A percentile compares a stretch with the other conserved stretches of the same genome.
Conservation (phyloP, 352 stramenopile species). For the Phytophthora ramorum region DNA sequence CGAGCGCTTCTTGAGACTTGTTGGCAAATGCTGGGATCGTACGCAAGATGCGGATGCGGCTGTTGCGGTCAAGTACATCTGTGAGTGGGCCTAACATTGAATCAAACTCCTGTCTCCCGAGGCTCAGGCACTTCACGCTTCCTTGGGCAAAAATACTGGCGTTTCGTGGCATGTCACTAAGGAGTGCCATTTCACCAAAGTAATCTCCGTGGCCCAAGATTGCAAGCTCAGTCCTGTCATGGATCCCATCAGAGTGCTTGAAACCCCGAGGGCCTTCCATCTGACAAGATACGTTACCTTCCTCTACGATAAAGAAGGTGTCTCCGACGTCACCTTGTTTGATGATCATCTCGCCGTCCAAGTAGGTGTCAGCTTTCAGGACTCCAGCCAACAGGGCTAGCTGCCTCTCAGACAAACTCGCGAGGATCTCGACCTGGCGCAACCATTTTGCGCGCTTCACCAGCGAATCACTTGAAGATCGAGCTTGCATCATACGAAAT, state of each 20-base stretch:
- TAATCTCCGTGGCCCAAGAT: constrained; percentile 79
- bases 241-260: constrained; percentile 20
- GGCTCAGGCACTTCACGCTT: constrained; percentile 70
- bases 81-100: constrained; percentile 79
- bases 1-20: constrained; percentile 69
- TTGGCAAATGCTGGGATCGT: constrained; percentile 60
- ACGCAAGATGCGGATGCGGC: constrained; percentile 69
- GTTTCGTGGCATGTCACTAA: constrained; percentile 89
- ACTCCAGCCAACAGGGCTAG: constrained; percentile 72
- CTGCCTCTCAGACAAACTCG: constrained; percentile 69
- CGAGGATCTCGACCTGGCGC: constrained; percentile 75
- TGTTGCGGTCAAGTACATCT: constrained; percentile 78
- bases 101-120: constrained; percentile 79
- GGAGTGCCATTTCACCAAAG: constrained; percentile 93
- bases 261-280: constrained; percentile 53
- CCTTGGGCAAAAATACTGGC: constrained; percentile 73
- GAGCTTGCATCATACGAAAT: constrained; percentile 84
- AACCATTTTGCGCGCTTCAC: constrained; percentile 79
- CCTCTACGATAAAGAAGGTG: constrained; percentile 86
- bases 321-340: constrained; percentile 81
- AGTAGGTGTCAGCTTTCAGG: constrained; percentile 67
- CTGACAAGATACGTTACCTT: constrained; percentile 68
- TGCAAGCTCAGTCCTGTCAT: constrained; percentile 46
- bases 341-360: constrained; percentile 83
- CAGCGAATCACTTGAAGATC: constrained; percentile 78